Evolutionary conservation across 2,329 filamentous ascomycete genomes (phyloP).

Genomic region (Exophiala sp.): DNA sequence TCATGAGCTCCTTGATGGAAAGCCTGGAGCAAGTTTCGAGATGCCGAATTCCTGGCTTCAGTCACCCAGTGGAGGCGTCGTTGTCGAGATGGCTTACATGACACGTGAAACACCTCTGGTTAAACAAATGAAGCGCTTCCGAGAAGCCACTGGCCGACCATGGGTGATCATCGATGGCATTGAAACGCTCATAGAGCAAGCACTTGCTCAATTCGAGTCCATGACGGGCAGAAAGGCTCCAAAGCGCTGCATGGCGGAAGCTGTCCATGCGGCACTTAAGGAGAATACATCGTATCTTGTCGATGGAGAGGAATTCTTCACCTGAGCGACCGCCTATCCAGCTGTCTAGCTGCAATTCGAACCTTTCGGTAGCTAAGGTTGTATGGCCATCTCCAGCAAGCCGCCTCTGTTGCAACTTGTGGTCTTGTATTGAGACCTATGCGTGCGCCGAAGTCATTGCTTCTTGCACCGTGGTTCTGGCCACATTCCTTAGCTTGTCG

Average conservation of each 20-base stretch:
- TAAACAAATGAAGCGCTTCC: slow-evolving; percentile 58
- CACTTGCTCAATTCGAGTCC: slow-evolving; percentile 73
- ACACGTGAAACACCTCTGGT: slow-evolving; percentile 66
- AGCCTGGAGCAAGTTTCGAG: slow-evolving; percentile 61
- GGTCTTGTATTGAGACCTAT: too few species aligned
- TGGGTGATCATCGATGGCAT: slow-evolving; percentile 73
- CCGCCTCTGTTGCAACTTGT: too few species aligned
- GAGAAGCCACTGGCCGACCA: slow-evolving; percentile 45
- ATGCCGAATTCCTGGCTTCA: slow-evolving; percentile 64
- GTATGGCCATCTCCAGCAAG: too few species aligned
- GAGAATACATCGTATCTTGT: slow-evolving; percentile 17
- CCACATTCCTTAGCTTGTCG: slow-evolving; percentile 33
- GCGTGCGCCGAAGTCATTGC: background rate
- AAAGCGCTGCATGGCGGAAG: slow-evolving; percentile 62
- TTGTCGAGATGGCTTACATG: slow-evolving; percentile 69
- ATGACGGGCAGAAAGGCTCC: slow-evolving; percentile 70
- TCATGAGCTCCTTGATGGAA: slow-evolving; percentile 55
- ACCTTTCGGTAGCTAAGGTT: too few species aligned
- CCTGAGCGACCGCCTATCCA: background rate
- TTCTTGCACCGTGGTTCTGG: slow-evolving; percentile 8
- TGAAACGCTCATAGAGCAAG: slow-evolving; percentile 70
- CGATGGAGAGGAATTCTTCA: slow-evolving; percentile 16
- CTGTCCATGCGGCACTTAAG: slow-evolving; percentile 39
- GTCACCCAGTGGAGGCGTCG: slow-evolving; percentile 68
- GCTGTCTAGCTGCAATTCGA: too few species aligned